Evolutionary conservation across 768 basidiomycete genomes (phyloP).

Genomic region (Podaxis mareebaensis): DNA sequence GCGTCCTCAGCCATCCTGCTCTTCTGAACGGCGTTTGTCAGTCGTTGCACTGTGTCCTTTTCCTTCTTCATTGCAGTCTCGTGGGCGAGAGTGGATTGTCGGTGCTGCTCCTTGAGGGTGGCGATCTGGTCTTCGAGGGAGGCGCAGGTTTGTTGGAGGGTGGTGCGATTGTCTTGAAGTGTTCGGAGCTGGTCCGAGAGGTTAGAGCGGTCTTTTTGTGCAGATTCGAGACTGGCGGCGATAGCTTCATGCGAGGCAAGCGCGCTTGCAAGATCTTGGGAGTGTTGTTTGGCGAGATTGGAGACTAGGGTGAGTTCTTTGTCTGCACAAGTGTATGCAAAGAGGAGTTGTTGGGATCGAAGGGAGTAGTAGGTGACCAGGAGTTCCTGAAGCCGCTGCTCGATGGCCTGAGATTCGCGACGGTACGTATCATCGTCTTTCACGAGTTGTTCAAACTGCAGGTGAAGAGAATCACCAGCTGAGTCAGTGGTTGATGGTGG

Average conservation of each 20-base stretch:
- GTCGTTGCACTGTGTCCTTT: constrained; percentile 43
- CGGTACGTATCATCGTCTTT: constrained; percentile 15
- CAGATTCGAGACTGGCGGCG: constrained; percentile 39
- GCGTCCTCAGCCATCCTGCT: constrained; percentile 66
- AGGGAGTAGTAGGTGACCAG: constrained; percentile 38
- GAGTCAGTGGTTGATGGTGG: neutral
- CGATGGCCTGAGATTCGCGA: constrained; percentile 12
- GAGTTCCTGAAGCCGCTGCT: constrained; percentile 21
- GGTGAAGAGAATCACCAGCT: constrained; percentile 17
- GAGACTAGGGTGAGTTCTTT: constrained; percentile 30
- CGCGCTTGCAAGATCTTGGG: constrained; percentile 40
- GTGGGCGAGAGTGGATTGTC: constrained; percentile 30
- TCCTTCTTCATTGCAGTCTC: constrained; percentile 45
- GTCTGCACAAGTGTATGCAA: constrained; percentile 29
- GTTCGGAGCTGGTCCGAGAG: constrained; percentile 28
- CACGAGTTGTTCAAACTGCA: constrained; percentile 23
- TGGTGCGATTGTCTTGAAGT: constrained; percentile 1
- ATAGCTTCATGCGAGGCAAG: constrained; percentile 43
- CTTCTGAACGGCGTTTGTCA: constrained; percentile 53
- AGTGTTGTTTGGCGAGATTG: constrained; percentile 30
- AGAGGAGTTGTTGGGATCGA: constrained; percentile 34
- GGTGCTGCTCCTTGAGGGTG: constrained; percentile 18
- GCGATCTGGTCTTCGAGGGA: constrained; percentile 25
- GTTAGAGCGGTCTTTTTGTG: constrained; percentile 37
- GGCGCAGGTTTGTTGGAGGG: constrained; percentile 21